Conservation (phyloP, 169 alveolate genomes). For the Plasmodium gonderi region DNA sequence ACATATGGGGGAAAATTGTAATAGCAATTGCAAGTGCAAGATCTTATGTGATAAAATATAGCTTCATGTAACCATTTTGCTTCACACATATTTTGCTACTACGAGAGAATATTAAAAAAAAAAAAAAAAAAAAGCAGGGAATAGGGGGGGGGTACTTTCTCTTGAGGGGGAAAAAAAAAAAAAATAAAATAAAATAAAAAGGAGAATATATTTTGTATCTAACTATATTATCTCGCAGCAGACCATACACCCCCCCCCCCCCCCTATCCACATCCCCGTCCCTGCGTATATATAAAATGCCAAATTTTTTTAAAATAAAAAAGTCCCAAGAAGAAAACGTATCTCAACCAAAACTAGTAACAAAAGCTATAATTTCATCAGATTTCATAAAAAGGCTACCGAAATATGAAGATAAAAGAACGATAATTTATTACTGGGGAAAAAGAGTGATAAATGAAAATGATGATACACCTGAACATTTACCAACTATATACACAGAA, state of each 20-base stretch:
- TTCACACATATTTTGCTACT: neutral
- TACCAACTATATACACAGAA: constrained; percentile 81
- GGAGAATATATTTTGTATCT: too few relatives aligned
- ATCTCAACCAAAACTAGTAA: constrained; percentile 67
- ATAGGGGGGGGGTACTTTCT: too few relatives aligned
- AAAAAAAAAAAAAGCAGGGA: neutral
- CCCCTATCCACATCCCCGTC: too few relatives aligned
- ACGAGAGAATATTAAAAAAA: neutral
- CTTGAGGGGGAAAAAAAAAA: too few relatives aligned
- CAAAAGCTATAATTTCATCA: constrained; percentile 68
- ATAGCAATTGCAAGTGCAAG: too few relatives aligned
- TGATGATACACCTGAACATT: constrained; percentile 68
- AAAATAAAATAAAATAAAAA: neutral
- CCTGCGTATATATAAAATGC: constrained; percentile 16
- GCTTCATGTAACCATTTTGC: neutral
- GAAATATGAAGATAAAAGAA: constrained; percentile 74
- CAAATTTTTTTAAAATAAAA: constrained; percentile 46
- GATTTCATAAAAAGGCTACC: constrained; percentile 66
- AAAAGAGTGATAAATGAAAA: constrained; percentile 72
- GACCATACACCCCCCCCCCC: too few relatives aligned
- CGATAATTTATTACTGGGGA: constrained; percentile 73
- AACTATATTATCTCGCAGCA: too few relatives aligned
- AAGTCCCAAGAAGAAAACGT: constrained; percentile 69
- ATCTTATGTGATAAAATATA: too few relatives aligned
- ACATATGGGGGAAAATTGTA: too few relatives aligned